These are phyloP conservation scores for Psilocybe sp. DNA, from an alignment of 768 basidiomycete species.

Conservation along the genomic window DNA sequence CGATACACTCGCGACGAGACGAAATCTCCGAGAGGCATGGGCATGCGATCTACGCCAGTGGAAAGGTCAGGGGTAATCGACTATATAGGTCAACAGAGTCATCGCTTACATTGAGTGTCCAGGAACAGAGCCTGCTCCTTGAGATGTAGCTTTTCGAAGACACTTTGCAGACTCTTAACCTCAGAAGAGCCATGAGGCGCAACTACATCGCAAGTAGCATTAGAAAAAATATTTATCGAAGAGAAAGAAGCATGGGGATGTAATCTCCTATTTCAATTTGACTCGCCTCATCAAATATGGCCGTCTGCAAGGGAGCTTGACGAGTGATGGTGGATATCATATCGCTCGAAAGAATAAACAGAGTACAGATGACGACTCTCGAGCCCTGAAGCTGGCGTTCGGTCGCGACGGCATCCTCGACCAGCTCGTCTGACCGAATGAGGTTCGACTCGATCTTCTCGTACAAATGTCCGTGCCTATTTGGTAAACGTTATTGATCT, in stretches of 20 bases:
- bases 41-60: constrained; percentile 52
- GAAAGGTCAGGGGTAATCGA: not conserved
- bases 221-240: constrained; percentile 14
- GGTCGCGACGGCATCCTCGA: constrained; percentile 16
- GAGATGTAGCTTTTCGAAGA: constrained; percentile 61
- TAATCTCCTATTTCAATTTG: constrained; percentile 55
- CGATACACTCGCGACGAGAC: constrained; percentile 61
- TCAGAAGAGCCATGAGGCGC: constrained; percentile 62
- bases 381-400: constrained; percentile 30
- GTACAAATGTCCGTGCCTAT: constrained; percentile 77
- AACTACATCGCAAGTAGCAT: constrained; percentile 38
- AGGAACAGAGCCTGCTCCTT: constrained; percentile 40
- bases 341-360: constrained; percentile 56
- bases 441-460: constrained; percentile 40
- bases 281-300: constrained; percentile 55
- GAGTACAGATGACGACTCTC: constrained; percentile 63
- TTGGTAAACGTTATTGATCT: not conserved
- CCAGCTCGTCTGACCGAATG: constrained; percentile 41
- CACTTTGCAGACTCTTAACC: constrained; percentile 47
- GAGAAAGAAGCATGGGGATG: constrained; percentile 25
- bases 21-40: constrained; percentile 56
- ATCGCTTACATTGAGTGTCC: constrained; percentile 56
- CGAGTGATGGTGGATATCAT: constrained; percentile 20
- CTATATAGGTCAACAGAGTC: not conserved
- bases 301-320: constrained; percentile 32